A percentile compares a stretch with the other conserved stretches of the same genome.
Evolutionary conservation across 2,329 filamentous ascomycete genomes (phyloP).

Genomic region (Fusarium redolens): DNA sequence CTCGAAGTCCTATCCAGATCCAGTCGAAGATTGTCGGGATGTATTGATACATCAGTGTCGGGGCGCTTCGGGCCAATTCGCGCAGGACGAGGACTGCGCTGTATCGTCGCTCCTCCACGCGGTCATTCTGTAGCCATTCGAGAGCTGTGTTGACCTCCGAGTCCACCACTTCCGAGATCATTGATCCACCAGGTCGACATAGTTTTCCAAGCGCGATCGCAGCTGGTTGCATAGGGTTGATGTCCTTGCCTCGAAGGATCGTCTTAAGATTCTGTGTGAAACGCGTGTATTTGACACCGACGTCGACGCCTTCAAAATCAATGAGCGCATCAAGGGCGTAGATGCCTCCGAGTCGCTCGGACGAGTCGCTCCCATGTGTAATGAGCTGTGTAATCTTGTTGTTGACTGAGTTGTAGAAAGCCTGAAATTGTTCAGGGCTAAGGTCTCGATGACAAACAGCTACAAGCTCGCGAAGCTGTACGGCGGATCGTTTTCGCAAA

Average conservation of each 20-base stretch:
- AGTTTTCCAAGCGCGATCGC: conserved; percentile 90
- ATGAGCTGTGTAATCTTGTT: conserved; percentile 74
- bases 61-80: conserved; percentile 91
- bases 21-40: conserved; percentile 95
- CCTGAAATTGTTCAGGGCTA: conserved; percentile 78
- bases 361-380: conserved; percentile 85
- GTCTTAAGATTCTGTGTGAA: conserved; percentile 92
- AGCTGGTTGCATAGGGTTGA: conserved; percentile 88
- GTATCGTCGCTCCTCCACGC: conserved; percentile 92
- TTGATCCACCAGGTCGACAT: conserved; percentile 89
- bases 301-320: conserved; percentile 95
- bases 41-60: conserved; percentile 94
- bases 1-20: conserved; percentile 93
- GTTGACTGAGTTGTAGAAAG: conserved; percentile 68
- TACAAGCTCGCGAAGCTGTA: conserved; percentile 67
- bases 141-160: conserved; percentile 96
- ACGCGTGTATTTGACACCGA: conserved; percentile 90
- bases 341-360: conserved; percentile 90
- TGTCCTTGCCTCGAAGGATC: conserved; percentile 90
- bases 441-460: conserved; percentile 74
- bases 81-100: conserved; percentile 91
- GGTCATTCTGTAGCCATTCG: conserved; percentile 96
- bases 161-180: conserved; percentile 95
- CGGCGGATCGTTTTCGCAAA: conserved; percentile 63
- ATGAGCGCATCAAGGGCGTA: conserved; percentile 92